A percentile compares a stretch with the other conserved stretches of the same genome.
phyloP scores from a whole-genome alignment of 345 rosid species.

The Eutrema japonicum region DNA sequence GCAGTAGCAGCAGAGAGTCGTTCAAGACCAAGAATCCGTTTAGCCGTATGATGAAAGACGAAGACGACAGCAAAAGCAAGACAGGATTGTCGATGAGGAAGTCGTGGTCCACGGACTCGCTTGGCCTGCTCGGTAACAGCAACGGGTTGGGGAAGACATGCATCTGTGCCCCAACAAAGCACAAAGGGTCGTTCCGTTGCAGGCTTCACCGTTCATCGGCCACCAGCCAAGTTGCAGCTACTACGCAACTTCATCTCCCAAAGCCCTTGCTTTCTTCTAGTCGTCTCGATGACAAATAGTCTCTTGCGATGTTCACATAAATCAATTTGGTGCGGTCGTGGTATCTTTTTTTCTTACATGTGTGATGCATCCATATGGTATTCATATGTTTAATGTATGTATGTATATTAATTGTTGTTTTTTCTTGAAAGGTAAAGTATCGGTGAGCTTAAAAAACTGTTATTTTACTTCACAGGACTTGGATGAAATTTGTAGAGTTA shows the following conservation, averaged over 20 bases:
- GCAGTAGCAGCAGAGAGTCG: constrained; percentile 33
- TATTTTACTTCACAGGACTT: no score
- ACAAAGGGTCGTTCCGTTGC: constrained; percentile 44
- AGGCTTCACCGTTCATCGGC: constrained; percentile 44
- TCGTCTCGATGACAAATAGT: constrained; percentile 18
- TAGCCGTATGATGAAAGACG: constrained; percentile 28
- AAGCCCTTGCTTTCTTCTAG: constrained; percentile 34
- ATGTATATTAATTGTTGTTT: no score
- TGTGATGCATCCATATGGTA: not conserved
- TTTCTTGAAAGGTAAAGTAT: not conserved
- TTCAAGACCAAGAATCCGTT: constrained; percentile 36
- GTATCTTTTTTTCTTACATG: not conserved
- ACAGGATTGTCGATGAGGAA: constrained; percentile 39
- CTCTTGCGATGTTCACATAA: constrained; percentile 10
- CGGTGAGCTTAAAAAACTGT: not conserved
- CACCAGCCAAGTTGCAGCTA: constrained; percentile 22
- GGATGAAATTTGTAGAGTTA: no score
- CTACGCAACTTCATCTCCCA: constrained; percentile 38
- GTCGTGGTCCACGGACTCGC: constrained; percentile 46
- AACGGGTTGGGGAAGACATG: constrained; percentile 35
- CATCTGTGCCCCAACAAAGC: constrained; percentile 42
- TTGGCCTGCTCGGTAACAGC: constrained; percentile 36
- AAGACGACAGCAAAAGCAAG: constrained; percentile 16
- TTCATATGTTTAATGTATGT: not conserved
- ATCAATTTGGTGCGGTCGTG: not conserved